phyloP scores from a whole-genome alignment of 108 stramenopile genomes.

The Mayamaea pseudoterrestris region DNA sequence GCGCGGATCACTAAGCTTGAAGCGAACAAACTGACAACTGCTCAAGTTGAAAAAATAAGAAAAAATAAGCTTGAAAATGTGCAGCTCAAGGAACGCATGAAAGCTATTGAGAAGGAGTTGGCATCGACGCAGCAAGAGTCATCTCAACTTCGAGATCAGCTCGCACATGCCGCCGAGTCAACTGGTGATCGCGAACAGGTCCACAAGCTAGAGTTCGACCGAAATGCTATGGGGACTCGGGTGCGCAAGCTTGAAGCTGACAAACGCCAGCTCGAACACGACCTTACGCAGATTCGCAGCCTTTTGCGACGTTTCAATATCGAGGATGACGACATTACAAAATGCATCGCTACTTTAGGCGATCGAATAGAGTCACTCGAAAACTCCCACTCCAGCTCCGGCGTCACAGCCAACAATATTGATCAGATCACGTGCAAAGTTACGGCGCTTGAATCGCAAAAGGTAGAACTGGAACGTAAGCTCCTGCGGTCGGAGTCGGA shows the following conservation, averaged over 20 bases:
- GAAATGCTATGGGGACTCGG: slow-evolving; percentile 58
- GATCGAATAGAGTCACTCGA: slow-evolving; percentile 49
- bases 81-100: slow-evolving; percentile 40
- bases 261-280: slow-evolving; percentile 60
- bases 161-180: no score
- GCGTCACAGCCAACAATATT: slow-evolving; percentile 52
- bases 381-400: no score
- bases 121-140: no score
- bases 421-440: slow-evolving; percentile 27
- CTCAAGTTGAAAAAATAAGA: slow-evolving; percentile 48
- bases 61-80: slow-evolving; percentile 56
- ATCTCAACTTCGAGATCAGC: no score
- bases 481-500: background rate
- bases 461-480: no score
- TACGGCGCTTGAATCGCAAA: slow-evolving; percentile 1
- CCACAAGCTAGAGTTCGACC: slow-evolving; percentile 37
- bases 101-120: slow-evolving; percentile 64
- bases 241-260: slow-evolving; percentile 67
- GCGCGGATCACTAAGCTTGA: slow-evolving; percentile 72
- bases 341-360: slow-evolving; percentile 42
- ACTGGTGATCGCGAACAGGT: slow-evolving; percentile 26
- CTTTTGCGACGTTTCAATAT: slow-evolving; percentile 28
- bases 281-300: slow-evolving; percentile 36
- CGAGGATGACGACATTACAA: slow-evolving; percentile 37
- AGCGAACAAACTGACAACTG: slow-evolving; percentile 56